These are phyloP conservation scores for Syncephalastrum contaminatum DNA, from an alignment of 371 early-diverging fungal genomes.

Conservation along the genomic window DNA sequence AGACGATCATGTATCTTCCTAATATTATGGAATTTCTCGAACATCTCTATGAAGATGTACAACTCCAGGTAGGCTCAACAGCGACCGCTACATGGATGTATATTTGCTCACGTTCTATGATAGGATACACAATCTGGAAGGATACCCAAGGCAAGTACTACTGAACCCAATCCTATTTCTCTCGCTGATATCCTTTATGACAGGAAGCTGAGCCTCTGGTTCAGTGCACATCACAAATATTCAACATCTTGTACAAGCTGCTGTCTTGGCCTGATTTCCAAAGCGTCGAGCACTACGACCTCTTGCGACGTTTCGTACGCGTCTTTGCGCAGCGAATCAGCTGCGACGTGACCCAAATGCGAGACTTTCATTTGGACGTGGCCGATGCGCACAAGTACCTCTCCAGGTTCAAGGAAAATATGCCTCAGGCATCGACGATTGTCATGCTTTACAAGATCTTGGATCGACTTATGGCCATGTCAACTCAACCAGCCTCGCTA, in stretches of 20 bases:
- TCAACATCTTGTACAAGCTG: slow-evolving; percentile 46
- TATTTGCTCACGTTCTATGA: not conserved
- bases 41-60: slow-evolving; percentile 25
- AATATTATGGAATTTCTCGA: slow-evolving; percentile 34
- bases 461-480: slow-evolving; percentile 23
- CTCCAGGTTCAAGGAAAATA: slow-evolving; percentile 23
- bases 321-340: slow-evolving; percentile 19
- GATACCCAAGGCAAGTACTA: slow-evolving; percentile 13
- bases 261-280: slow-evolving; percentile 59
- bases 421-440: slow-evolving; percentile 35
- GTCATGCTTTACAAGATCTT: slow-evolving; percentile 30
- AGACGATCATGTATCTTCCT: slow-evolving; percentile 38
- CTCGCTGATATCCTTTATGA: no score
- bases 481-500: slow-evolving; percentile 9
- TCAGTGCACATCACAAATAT: slow-evolving; percentile 36
- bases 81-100: not conserved
- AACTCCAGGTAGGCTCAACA: slow-evolving; percentile 19
- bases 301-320: slow-evolving; percentile 24
- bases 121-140: slow-evolving; percentile 36
- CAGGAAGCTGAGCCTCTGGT: slow-evolving; percentile 30
- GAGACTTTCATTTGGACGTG: slow-evolving; percentile 12
- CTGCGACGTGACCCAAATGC: slow-evolving; percentile 11
- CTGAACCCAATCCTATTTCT: not conserved
- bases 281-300: slow-evolving; percentile 42
- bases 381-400: slow-evolving; percentile 39